Percentiles rank a stretch among this genome's conserved stretches.
These are phyloP conservation scores for Entrophospora sp. DNA, from an alignment of 192 early-diverging fungal genomes.

Conservation along the genomic window DNA sequence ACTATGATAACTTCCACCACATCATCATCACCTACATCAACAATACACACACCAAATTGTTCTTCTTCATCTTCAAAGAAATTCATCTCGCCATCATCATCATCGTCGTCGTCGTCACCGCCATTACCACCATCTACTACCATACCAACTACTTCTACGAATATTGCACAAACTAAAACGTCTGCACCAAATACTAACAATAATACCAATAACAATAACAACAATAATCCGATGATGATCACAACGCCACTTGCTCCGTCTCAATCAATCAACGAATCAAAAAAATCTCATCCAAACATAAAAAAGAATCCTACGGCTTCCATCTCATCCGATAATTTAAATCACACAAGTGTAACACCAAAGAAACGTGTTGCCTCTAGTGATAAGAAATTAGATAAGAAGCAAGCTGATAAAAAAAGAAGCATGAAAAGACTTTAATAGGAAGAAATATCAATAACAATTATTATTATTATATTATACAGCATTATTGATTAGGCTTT, in stretches of 20 bases:
- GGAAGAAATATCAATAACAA: too few species aligned
- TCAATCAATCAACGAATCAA: slow-evolving; percentile 6
- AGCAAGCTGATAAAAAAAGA: slow-evolving; percentile 19
- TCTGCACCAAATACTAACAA: not conserved
- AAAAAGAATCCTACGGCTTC: slow-evolving; percentile 10
- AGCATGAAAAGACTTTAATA: slow-evolving; percentile 19
- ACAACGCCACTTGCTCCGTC: slow-evolving; percentile 11
- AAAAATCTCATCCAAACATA: not conserved
- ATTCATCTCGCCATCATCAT: too few species aligned
- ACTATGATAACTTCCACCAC: not conserved
- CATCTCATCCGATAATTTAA: not conserved
- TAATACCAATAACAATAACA: not conserved
- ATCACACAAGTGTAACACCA: slow-evolving; percentile 9
- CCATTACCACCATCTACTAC: too few species aligned
- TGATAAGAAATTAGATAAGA: slow-evolving; percentile 20
- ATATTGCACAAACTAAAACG: not conserved
- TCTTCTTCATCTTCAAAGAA: not conserved
- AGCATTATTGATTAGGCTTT: too few species aligned
- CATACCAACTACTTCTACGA: not conserved
- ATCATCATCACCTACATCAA: not conserved
- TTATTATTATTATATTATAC: too few species aligned
- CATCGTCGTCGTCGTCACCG: too few species aligned
- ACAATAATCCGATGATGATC: not conserved
- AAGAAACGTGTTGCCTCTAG: slow-evolving; percentile 13
- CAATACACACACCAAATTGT: slow-evolving; percentile 13